Conservation (phyloP, 371 early-diverging fungal genomes). For the Dinochytrium kinnereticum region DNA sequence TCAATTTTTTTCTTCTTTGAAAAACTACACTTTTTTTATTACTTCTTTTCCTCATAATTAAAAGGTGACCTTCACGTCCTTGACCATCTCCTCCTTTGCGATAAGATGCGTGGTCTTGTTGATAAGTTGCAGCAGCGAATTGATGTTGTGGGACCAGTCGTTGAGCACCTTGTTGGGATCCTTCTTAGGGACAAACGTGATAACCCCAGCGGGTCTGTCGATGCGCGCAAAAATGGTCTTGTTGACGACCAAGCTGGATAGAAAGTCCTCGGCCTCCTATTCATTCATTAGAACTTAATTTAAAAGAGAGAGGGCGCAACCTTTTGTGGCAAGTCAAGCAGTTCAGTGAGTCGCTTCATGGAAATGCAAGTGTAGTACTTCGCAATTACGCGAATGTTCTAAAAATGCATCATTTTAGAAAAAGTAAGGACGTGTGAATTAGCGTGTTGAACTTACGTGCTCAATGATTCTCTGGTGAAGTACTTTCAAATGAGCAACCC, state of each 20-base stretch:
- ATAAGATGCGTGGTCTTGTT: slow-evolving; percentile 96
- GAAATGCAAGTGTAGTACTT: slow-evolving; percentile 93
- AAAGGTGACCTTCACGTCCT: slow-evolving; percentile 24
- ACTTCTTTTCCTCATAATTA: too few species aligned
- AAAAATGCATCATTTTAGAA: too few species aligned
- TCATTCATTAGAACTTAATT: background rate
- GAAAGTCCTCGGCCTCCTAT: slow-evolving; percentile 85
- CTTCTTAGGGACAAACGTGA: slow-evolving; percentile 80
- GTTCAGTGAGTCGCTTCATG: slow-evolving; percentile 74
- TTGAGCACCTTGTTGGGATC: slow-evolving; percentile 88
- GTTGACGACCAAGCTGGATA: slow-evolving; percentile 89
- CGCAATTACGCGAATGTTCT: slow-evolving; percentile 94
- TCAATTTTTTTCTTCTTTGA: background rate
- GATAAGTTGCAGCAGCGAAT: slow-evolving; percentile 83
- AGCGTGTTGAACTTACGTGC: slow-evolving; percentile 68
- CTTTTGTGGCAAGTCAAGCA: slow-evolving; percentile 71
- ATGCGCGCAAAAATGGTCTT: slow-evolving; percentile 95
- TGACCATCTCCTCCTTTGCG: slow-evolving; percentile 84
- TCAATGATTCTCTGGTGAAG: slow-evolving; percentile 94
- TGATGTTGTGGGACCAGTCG: slow-evolving; percentile 91
- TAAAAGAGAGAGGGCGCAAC: slow-evolving; percentile 34
- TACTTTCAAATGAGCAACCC: slow-evolving; percentile 78
- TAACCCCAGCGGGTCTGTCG: slow-evolving; percentile 89
- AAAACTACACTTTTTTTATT: too few species aligned
- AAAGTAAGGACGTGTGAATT: too few species aligned